phyloP scores from a whole-genome alignment of 2,329 filamentous ascomycete species.

The Alternaria hordeiaustralica region DNA sequence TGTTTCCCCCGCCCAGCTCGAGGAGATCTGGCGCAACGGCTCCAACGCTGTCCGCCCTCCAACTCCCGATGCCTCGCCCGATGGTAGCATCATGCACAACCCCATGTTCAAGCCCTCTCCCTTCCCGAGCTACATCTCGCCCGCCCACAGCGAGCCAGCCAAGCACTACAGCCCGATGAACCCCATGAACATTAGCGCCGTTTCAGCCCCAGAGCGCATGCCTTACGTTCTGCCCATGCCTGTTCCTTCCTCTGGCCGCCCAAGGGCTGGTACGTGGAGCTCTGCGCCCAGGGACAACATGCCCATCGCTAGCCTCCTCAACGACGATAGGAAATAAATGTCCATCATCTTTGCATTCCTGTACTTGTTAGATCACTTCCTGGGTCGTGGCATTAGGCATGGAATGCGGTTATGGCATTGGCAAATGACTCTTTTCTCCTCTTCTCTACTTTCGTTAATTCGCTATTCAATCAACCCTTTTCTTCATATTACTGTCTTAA shows the following conservation, averaged over 20 bases:
- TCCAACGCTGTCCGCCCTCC: slow-evolving; percentile 43
- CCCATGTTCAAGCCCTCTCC: slow-evolving; percentile 37
- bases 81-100: slow-evolving; percentile 47
- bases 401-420: not conserved
- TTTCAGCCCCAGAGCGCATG: slow-evolving; percentile 44
- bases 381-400: not conserved
- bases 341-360: not conserved
- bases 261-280: slow-evolving; percentile 45
- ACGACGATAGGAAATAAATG: slow-evolving; percentile 44
- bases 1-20: slow-evolving; percentile 67
- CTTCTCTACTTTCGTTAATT: slow-evolving; percentile 36
- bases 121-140: slow-evolving; percentile 41
- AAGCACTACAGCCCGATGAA: slow-evolving; percentile 44
- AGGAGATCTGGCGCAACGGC: slow-evolving; percentile 68
- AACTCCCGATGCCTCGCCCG: slow-evolving; percentile 49
- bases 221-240: slow-evolving; percentile 48
- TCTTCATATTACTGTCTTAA: not conserved
- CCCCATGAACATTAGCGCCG: slow-evolving; percentile 37
- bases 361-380: slow-evolving; percentile 6
- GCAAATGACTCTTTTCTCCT: slow-evolving; percentile 3
- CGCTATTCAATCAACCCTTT: slow-evolving; percentile 11
- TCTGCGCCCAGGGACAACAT: slow-evolving; percentile 47
- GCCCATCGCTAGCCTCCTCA: slow-evolving; percentile 49
- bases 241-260: slow-evolving; percentile 41
- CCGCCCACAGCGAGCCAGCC: slow-evolving; percentile 36